Conservation (phyloP, 1,284 basidiomycete species). For the Anthracocystis panici-leucophaei region DNA sequence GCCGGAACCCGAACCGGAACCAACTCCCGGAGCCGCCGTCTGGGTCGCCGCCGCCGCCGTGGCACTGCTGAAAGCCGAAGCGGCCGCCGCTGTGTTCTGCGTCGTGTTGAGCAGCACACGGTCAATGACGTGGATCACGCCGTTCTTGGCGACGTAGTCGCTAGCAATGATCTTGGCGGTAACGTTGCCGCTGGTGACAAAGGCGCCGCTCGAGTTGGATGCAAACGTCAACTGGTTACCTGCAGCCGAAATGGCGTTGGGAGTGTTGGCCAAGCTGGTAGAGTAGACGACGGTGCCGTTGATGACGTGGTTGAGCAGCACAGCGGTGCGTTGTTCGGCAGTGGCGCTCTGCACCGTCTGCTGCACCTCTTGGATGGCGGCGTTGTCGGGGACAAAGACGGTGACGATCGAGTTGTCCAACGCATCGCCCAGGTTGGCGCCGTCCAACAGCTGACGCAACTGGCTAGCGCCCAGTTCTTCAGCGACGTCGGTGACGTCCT, state of each 20-base stretch:
- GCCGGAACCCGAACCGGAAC: slow-evolving; percentile 15
- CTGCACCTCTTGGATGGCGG: slow-evolving; percentile 70
- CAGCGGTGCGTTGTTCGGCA: slow-evolving; percentile 74
- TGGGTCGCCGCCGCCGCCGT: slow-evolving; percentile 41
- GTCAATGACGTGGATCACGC: slow-evolving; percentile 79
- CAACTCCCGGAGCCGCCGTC: slow-evolving; percentile 21
- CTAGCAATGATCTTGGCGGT: slow-evolving; percentile 76
- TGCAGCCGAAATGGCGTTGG: slow-evolving; percentile 74
- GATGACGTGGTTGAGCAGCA: slow-evolving; percentile 73
- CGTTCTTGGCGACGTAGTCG: slow-evolving; percentile 79
- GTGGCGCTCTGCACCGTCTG: slow-evolving; percentile 72
- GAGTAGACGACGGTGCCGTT: slow-evolving; percentile 80
- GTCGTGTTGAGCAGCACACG: slow-evolving; percentile 75
- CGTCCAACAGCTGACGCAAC: slow-evolving; percentile 69
- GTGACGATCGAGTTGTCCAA: slow-evolving; percentile 74
- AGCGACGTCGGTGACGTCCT: slow-evolving; percentile 41
- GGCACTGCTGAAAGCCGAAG: slow-evolving; percentile 71
- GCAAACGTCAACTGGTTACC: slow-evolving; percentile 75
- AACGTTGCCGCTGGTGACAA: slow-evolving; percentile 74
- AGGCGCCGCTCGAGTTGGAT: slow-evolving; percentile 76
- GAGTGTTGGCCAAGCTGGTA: slow-evolving; percentile 58
- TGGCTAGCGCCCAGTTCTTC: slow-evolving; percentile 55
- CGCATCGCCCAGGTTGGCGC: slow-evolving; percentile 71
- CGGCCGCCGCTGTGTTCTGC: slow-evolving; percentile 74
- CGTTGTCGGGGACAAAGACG: slow-evolving; percentile 76